phyloP scores from a whole-genome alignment of 352 stramenopile genomes.

The Phytophthora nicotianae region DNA sequence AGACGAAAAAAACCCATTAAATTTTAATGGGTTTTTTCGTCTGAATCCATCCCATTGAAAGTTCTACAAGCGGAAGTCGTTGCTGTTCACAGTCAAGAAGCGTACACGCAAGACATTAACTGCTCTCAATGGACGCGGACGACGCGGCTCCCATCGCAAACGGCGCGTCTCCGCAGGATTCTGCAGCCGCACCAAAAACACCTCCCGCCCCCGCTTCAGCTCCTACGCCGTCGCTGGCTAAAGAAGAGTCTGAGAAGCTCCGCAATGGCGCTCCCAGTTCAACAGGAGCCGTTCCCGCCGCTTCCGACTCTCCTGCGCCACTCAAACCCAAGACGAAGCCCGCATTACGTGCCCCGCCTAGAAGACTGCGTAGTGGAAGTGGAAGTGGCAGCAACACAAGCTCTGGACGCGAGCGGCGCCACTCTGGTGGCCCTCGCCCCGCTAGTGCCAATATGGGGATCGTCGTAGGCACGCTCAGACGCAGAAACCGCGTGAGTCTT shows the following conservation, averaged over 20 bases:
- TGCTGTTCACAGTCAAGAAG: background rate
- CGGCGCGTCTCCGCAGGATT: constrained; percentile 2
- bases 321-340: constrained; percentile 27
- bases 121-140: constrained; percentile 23
- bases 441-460: constrained; percentile 46
- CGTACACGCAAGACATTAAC: constrained; percentile 10
- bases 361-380: constrained; percentile 58
- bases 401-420: constrained; percentile 18
- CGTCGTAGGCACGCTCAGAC: constrained; percentile 45
- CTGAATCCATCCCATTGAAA: too few species aligned
- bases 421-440: constrained; percentile 25
- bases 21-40: too few species aligned
- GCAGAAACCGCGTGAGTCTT: constrained; percentile 34
- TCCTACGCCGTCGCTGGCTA: background rate
- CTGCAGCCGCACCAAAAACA: background rate
- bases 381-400: constrained; percentile 52
- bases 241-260: constrained; percentile 9
- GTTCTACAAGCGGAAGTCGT: too few species aligned
- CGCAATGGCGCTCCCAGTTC: constrained; percentile 10
- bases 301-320: constrained; percentile 10
- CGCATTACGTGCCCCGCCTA: constrained; percentile 32
- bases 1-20: too few species aligned
- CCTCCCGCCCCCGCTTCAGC: background rate
- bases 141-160: constrained; percentile 3
- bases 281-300: constrained; percentile 1